Evolutionary conservation across 768 basidiomycete genomes (phyloP).

Genomic region (Tylopilus felleus): DNA sequence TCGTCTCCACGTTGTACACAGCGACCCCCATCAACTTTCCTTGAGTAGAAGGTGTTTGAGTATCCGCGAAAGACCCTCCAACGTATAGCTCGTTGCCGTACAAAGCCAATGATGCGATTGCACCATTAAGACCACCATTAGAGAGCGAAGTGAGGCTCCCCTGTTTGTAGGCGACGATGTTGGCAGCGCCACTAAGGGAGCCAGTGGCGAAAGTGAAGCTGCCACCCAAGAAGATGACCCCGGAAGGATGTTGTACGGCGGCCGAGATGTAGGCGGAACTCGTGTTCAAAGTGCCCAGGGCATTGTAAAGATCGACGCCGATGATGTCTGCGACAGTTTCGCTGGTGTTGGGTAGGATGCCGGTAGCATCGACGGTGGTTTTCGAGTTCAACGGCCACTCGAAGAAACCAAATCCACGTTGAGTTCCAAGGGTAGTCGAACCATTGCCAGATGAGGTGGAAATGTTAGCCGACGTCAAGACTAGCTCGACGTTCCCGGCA

Average conservation of each 20-base stretch:
- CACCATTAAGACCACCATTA: constrained; percentile 74
- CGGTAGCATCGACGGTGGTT: constrained; percentile 53
- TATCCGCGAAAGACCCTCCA: constrained; percentile 85
- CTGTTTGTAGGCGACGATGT: constrained; percentile 69
- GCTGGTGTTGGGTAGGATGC: constrained; percentile 60
- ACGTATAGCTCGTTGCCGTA: constrained; percentile 68
- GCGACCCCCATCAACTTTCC: constrained; percentile 60
- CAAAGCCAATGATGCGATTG: constrained; percentile 65
- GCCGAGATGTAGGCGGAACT: constrained; percentile 44
- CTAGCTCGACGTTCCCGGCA: constrained; percentile 81
- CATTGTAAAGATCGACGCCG: constrained; percentile 59
- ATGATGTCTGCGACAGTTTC: constrained; percentile 65
- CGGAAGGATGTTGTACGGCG: constrained; percentile 64
- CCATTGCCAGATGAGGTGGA: constrained; percentile 29
- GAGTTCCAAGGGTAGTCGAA: constrained; percentile 33
- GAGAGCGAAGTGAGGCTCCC: constrained; percentile 53
- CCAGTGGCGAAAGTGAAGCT: constrained; percentile 63
- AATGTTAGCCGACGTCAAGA: constrained; percentile 61
- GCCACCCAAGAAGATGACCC: constrained; percentile 71
- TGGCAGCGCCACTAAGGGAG: constrained; percentile 53
- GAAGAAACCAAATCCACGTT: constrained; percentile 76
- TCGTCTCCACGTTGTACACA: constrained; percentile 61
- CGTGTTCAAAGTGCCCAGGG: constrained; percentile 47
- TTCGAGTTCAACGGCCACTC: constrained; percentile 71
- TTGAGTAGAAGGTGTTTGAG: constrained; percentile 48